phyloP scores from a whole-genome alignment of 2,329 filamentous ascomycete genomes.

The Ceratocystis eucalypticola region DNA sequence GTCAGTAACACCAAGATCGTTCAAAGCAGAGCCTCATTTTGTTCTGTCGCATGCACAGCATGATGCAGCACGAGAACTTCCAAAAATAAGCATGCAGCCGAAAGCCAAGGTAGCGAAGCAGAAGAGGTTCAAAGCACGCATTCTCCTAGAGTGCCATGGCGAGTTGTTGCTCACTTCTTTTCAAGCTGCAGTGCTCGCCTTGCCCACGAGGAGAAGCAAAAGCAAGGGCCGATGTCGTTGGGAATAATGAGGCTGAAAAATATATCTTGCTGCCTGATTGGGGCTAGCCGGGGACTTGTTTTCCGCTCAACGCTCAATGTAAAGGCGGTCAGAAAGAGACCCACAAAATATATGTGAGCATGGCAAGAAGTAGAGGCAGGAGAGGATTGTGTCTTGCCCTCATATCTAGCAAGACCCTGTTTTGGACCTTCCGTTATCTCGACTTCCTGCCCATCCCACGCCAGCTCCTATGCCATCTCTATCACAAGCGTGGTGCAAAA shows the following conservation, averaged over 20 bases:
- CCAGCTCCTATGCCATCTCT: neutral
- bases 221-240: neutral
- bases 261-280: neutral
- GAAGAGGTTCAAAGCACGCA: neutral
- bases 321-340: neutral
- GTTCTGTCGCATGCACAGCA: neutral
- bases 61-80: neutral
- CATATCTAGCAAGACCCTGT: neutral
- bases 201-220: no score
- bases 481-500: neutral
- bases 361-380: neutral
- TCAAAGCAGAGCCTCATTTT: conserved; percentile 2
- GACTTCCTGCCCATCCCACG: neutral
- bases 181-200: neutral
- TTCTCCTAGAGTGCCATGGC: no score
- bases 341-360: conserved; percentile 1
- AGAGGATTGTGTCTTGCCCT: neutral
- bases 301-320: neutral
- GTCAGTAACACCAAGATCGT: neutral
- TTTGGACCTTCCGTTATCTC: neutral
- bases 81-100: neutral
- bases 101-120: neutral
- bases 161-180: neutral
- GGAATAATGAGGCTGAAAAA: neutral
- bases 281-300: neutral